phyloP scores from a whole-genome alignment of 2,329 filamentous ascomycete species.

The Talaromyces atroroseus region DNA sequence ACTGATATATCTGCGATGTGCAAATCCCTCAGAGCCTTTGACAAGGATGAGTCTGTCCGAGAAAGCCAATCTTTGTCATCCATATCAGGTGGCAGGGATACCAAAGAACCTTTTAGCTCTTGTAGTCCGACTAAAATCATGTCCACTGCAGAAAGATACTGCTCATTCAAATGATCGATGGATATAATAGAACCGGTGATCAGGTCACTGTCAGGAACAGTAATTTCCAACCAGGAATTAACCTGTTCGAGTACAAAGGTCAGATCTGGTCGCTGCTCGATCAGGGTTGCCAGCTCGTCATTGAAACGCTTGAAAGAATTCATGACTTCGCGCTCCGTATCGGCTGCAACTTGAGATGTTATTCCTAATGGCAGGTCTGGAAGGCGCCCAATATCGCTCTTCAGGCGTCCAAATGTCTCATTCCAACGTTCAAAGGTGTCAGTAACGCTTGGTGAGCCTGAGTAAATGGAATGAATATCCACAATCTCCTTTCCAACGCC shows the following conservation, averaged over 20 bases:
- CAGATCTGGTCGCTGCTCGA: constrained; percentile 52
- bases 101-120: constrained; percentile 55
- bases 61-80: constrained; percentile 62
- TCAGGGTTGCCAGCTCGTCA: constrained; percentile 40
- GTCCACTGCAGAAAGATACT: constrained; percentile 63
- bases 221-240: constrained; percentile 54
- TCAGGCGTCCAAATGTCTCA: constrained; percentile 42
- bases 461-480: constrained; percentile 62
- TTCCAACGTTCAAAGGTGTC: constrained; percentile 49
- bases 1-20: constrained; percentile 53
- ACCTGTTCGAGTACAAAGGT: constrained; percentile 63
- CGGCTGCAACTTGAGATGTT: constrained; percentile 25
- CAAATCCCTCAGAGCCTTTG: constrained; percentile 53
- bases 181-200: constrained; percentile 18
- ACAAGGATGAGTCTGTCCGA: constrained; percentile 50
- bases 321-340: constrained; percentile 24
- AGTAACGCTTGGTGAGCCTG: constrained; percentile 46
- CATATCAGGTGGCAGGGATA: constrained; percentile 51
- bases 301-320: constrained; percentile 27
- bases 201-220: constrained; percentile 16
- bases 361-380: constrained; percentile 50
- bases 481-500: constrained; percentile 58
- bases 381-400: constrained; percentile 40
- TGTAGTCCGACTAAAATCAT: constrained; percentile 75
- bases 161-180: constrained; percentile 49